A percentile compares a stretch with the other conserved stretches of the same genome.
Evolutionary conservation across 306 rosid species (phyloP).

Genomic region (Casuarina glauca): DNA sequence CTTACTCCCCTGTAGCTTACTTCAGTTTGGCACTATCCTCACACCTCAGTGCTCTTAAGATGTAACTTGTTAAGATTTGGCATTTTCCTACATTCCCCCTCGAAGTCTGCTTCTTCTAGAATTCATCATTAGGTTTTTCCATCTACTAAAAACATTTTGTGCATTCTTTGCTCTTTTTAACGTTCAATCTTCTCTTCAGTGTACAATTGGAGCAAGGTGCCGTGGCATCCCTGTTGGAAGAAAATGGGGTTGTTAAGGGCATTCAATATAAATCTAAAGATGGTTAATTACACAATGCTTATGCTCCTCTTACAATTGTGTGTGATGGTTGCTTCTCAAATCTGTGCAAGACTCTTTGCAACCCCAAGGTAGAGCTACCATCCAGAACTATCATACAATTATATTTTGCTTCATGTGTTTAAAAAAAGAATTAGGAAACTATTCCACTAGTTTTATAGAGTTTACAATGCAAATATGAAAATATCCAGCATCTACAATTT

Average conservation of each 20-base stretch:
- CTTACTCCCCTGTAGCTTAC: not conserved
- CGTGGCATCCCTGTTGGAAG: slow-evolving; percentile 56
- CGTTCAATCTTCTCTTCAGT: slow-evolving; percentile 28
- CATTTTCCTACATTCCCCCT: too few relatives aligned
- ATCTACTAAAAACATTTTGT: not conserved
- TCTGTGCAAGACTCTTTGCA: slow-evolving; percentile 55
- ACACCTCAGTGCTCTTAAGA: too few relatives aligned
- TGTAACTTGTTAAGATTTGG: too few relatives aligned
- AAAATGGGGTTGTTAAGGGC: slow-evolving; percentile 55
- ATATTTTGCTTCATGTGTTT: not conserved
- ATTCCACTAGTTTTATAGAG: not conserved
- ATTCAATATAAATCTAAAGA: slow-evolving; percentile 59
- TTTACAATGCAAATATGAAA: not conserved
- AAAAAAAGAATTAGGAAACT: not conserved
- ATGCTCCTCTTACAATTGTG: slow-evolving; percentile 62
- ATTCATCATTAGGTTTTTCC: not conserved
- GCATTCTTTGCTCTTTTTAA: not conserved
- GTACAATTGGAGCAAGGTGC: slow-evolving; percentile 62
- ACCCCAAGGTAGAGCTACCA: slow-evolving; percentile 46
- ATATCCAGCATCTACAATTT: not conserved
- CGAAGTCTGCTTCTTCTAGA: not conserved
- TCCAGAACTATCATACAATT: slow-evolving; percentile 9
- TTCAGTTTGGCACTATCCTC: too few relatives aligned
- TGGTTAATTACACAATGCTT: slow-evolving; percentile 44
- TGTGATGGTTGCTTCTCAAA: slow-evolving; percentile 78